These are phyloP conservation scores for Gymnopilus junonius DNA, from an alignment of 768 basidiomycete genomes.

Conservation along the genomic window DNA sequence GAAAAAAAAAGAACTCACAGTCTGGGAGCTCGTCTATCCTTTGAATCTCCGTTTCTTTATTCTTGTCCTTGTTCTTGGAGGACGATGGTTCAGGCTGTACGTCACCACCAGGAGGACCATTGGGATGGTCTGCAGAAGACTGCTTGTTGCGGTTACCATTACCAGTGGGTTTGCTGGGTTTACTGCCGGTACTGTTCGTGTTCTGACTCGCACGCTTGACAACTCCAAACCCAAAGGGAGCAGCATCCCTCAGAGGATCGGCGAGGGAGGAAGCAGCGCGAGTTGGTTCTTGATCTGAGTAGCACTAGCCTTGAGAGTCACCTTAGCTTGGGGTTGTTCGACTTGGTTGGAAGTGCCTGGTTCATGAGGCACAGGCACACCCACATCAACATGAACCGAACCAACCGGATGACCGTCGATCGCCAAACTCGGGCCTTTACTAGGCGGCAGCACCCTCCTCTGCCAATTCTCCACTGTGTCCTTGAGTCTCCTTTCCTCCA, in stretches of 20 bases:
- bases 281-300: neutral
- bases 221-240: conserved; percentile 19
- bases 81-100: neutral
- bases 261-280: neutral
- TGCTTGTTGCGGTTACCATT: neutral
- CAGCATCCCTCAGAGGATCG: conserved; percentile 11
- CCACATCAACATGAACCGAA: neutral
- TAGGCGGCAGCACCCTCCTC: conserved; percentile 15
- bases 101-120: neutral
- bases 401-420: neutral
- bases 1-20: no score
- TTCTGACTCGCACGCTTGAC: conserved; percentile 14
- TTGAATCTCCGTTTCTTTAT: no score
- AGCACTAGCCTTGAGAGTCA: conserved; percentile 10
- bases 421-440: conserved; percentile 1
- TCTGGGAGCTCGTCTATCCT: no score
- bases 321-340: neutral
- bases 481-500: conserved; percentile 17
- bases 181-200: neutral
- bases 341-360: neutral
- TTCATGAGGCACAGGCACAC: no score
- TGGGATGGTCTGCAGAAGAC: neutral
- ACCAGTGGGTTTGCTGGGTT: neutral
- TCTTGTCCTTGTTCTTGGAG: no score
- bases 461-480: conserved; percentile 30